Percentiles rank a stretch among this genome's conserved stretches.
These are phyloP conservation scores for Trichoderma asperellum DNA, from an alignment of 2,329 filamentous ascomycete species.

Conservation along the genomic window DNA sequence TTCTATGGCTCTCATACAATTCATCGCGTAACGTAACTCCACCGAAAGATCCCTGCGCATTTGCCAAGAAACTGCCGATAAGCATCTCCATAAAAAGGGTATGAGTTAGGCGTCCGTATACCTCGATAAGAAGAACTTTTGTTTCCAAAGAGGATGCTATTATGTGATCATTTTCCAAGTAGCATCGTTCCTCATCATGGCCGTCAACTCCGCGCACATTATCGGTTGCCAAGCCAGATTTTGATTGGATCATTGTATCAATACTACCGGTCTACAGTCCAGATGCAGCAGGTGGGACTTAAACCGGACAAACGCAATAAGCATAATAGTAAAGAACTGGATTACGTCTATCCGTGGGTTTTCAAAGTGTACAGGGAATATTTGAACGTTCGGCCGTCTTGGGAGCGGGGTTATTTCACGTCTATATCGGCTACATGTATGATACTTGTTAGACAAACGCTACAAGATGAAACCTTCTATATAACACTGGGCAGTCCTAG, in stretches of 20 bases:
- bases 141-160: background rate
- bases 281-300: constrained; percentile 14
- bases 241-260: background rate
- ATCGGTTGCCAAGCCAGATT: constrained; percentile 8
- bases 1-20: too few species aligned
- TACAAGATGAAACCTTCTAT: background rate
- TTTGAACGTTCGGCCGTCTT: background rate
- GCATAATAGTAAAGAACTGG: background rate
- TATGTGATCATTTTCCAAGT: constrained; percentile 7
- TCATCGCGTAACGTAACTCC: background rate
- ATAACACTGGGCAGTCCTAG: background rate
- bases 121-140: background rate
- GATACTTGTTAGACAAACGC: background rate
- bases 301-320: constrained; percentile 5
- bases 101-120: background rate
- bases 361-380: background rate
- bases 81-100: background rate
- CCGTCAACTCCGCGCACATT: background rate
- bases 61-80: background rate
- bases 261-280: constrained; percentile 2
- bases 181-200: background rate
- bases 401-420: background rate
- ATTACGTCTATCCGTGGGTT: background rate
- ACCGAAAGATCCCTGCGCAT: background rate
- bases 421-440: background rate